Conservation (phyloP, 179 eudicot genomes). For the Silene vulgaris region DNA sequence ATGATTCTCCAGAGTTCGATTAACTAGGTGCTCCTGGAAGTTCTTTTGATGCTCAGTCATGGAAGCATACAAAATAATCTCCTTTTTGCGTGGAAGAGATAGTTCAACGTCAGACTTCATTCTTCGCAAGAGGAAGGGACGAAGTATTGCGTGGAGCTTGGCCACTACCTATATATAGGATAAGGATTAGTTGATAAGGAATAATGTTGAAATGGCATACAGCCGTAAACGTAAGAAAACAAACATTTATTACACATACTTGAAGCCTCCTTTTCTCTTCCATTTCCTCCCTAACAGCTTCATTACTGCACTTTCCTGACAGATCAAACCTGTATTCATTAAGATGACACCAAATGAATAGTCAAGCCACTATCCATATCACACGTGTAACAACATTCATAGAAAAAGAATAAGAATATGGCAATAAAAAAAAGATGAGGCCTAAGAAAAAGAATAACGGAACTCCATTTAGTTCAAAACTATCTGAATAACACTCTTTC, state of each 20-base stretch:
- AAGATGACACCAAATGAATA: not conserved
- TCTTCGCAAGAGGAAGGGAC: slow-evolving; percentile 92
- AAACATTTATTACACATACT: slow-evolving; percentile 33
- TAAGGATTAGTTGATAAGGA: not conserved
- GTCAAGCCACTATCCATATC: slow-evolving; percentile 4
- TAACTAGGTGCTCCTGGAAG: slow-evolving; percentile 74
- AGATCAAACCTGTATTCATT: slow-evolving; percentile 66
- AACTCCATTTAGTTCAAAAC: not conserved
- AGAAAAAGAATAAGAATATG: not conserved
- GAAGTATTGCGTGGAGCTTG: slow-evolving; percentile 85
- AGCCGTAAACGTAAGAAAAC: not conserved
- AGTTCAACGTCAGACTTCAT: slow-evolving; percentile 84
- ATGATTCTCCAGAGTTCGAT: slow-evolving; percentile 59
- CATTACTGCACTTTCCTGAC: slow-evolving; percentile 68
- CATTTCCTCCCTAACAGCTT: slow-evolving; percentile 54
- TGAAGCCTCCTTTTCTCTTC: slow-evolving; percentile 82
- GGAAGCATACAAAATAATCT: slow-evolving; percentile 83
- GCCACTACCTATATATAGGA: slow-evolving; percentile 59
- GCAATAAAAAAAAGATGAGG: not conserved
- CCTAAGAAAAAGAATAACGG: not conserved
- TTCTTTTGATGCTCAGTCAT: slow-evolving; percentile 81
- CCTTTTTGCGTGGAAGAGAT: slow-evolving; percentile 84
- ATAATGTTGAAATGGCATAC: not conserved
- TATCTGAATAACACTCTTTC: not conserved
- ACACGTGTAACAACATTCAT: not conserved